Evolutionary conservation across 495 filamentous ascomycete species (phyloP).

Genomic region (Aspergillus affinis): DNA sequence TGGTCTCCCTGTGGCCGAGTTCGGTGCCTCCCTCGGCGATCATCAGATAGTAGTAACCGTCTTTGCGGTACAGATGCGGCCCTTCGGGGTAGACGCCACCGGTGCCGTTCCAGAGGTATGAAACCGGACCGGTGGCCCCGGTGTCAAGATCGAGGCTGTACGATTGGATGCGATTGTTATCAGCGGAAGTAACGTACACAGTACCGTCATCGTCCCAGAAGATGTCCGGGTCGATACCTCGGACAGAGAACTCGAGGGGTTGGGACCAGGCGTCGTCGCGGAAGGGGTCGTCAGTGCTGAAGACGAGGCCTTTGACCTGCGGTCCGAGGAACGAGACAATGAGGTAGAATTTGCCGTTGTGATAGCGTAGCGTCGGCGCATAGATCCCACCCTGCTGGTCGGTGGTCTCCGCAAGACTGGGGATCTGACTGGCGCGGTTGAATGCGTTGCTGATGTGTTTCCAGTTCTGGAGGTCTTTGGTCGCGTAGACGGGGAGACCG

Average conservation of each 20-base stretch:
- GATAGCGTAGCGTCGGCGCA: slow-evolving; percentile 28
- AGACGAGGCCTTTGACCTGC: slow-evolving; percentile 1
- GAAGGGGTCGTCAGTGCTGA: slow-evolving; percentile 11
- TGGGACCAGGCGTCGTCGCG: slow-evolving; percentile 27
- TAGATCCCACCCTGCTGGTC: slow-evolving; percentile 18
- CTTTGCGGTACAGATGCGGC: slow-evolving; percentile 61
- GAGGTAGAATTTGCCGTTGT: slow-evolving; percentile 37
- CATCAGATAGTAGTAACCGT: slow-evolving; percentile 63
- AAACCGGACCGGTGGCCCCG: slow-evolving; percentile 32
- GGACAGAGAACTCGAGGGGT: slow-evolving; percentile 30
- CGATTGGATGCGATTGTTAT: slow-evolving; percentile 26
- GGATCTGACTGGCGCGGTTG: slow-evolving; percentile 5
- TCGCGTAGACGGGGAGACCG: slow-evolving; percentile 38
- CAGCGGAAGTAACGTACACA: slow-evolving; percentile 23
- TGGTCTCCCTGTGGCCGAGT: slow-evolving; percentile 50
- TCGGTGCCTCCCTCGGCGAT: slow-evolving; percentile 63
- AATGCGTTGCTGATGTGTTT: slow-evolving; percentile 20
- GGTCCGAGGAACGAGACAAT: slow-evolving; percentile 24
- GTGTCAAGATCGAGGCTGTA: slow-evolving; percentile 44
- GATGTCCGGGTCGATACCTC: slow-evolving; percentile 25
- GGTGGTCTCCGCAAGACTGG: slow-evolving; percentile 6
- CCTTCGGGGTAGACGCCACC: slow-evolving; percentile 53
- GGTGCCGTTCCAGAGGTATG: slow-evolving; percentile 51
- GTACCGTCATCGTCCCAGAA: slow-evolving; percentile 29
- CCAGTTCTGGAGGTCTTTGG: slow-evolving; percentile 34